Conservation (phyloP, 2,329 filamentous ascomycete species). For the Cephalotrichum gorgonifer region DNA sequence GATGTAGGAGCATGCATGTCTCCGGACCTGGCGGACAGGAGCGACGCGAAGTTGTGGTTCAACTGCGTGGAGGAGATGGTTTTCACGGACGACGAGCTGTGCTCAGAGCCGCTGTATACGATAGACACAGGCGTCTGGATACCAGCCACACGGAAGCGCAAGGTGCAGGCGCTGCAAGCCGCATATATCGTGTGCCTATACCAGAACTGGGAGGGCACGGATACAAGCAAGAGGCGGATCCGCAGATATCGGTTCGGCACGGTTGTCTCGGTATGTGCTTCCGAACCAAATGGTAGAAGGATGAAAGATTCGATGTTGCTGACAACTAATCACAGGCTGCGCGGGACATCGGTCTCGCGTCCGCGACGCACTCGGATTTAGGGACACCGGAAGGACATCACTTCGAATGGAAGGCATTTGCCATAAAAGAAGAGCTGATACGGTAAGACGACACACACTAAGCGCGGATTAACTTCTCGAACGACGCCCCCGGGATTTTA, state of each 20-base stretch:
- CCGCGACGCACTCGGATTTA: slow-evolving; percentile 17
- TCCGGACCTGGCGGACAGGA: slow-evolving; percentile 17
- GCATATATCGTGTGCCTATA: slow-evolving; percentile 25
- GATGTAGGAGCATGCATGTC: slow-evolving; percentile 17
- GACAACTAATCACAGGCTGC: slow-evolving; percentile 12
- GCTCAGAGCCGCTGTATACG: slow-evolving; percentile 13
- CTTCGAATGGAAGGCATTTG: slow-evolving; percentile 22
- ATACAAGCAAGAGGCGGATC: slow-evolving; percentile 21
- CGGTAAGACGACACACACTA: slow-evolving; percentile 10
- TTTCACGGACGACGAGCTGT: slow-evolving; percentile 24
- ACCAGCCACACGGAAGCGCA: slow-evolving; percentile 11
- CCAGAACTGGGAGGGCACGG: slow-evolving; percentile 26
- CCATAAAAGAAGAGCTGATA: slow-evolving; percentile 22
- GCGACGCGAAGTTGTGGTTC: slow-evolving; percentile 22
- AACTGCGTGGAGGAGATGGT: slow-evolving; percentile 26
- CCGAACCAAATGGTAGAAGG: background rate
- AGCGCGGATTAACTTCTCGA: background rate
- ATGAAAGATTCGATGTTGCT: background rate
- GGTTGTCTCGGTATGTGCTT: slow-evolving; percentile 20
- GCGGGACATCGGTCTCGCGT: slow-evolving; percentile 19
- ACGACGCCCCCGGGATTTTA: background rate
- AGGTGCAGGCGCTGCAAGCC: slow-evolving; percentile 23
- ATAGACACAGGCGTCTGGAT: slow-evolving; percentile 7
- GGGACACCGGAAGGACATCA: slow-evolving; percentile 13
- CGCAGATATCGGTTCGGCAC: slow-evolving; percentile 22